These are phyloP conservation scores for Trichomonascaceae sp. DNA, from an alignment of 1,139 yeast species.

Conservation along the genomic window DNA sequence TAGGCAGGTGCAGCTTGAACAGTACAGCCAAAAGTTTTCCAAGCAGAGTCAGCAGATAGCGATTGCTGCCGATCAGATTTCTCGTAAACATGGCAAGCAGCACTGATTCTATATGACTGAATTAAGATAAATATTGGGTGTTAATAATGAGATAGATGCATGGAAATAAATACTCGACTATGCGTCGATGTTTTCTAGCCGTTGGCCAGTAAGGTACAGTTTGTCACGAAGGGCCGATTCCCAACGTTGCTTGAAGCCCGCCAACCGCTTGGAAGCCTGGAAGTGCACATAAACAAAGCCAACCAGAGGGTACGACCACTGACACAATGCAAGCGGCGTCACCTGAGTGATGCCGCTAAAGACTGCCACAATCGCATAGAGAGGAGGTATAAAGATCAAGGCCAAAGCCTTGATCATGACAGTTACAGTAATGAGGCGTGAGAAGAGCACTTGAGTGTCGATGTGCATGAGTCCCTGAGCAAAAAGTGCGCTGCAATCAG, in stretches of 20 bases:
- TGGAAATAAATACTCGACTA: no score
- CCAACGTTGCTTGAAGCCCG: slow-evolving; percentile 11
- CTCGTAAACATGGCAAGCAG: no score
- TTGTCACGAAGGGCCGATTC: slow-evolving; percentile 17
- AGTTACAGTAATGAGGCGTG: neutral
- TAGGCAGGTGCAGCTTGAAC: slow-evolving; percentile 7
- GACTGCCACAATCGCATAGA: neutral
- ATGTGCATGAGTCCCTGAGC: slow-evolving; percentile 11
- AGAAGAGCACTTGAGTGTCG: slow-evolving; percentile 5
- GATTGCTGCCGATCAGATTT: slow-evolving; percentile 3
- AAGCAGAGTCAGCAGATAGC: slow-evolving; percentile 6
- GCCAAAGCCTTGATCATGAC: neutral
- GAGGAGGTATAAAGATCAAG: slow-evolving; percentile 1
- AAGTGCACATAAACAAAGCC: neutral
- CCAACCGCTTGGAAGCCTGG: slow-evolving; percentile 10
- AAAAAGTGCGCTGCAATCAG: slow-evolving; percentile 5
- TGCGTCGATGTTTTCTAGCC: slow-evolving; percentile 20
- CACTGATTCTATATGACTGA: no score
- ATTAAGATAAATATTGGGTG: no score
- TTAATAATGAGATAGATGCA: no score
- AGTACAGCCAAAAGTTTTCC: slow-evolving; percentile 4
- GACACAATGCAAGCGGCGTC: neutral
- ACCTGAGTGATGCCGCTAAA: neutral
- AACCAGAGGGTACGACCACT: neutral
- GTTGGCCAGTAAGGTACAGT: slow-evolving; percentile 23